Evolutionary conservation across 176 grass and related monocot genomes (phyloP), one percentile per base, ranked within the genome.

Genomic region (Rhipidocladum racemiflorum): DNA sequence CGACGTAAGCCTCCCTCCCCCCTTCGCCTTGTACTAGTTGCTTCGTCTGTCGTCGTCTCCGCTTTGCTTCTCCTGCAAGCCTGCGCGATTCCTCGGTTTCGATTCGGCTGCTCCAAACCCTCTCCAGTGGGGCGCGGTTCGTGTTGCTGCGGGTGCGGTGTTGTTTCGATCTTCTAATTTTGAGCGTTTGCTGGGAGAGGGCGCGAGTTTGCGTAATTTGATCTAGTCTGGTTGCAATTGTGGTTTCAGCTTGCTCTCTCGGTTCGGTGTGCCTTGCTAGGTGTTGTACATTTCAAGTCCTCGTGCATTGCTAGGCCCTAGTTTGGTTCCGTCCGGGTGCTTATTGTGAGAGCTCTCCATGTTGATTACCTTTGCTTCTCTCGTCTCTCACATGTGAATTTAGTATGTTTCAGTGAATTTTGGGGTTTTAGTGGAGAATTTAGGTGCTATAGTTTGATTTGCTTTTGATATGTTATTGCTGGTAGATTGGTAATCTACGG

Each of bases 1-100:
- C 59, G 95, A 97, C 69, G 95, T 97, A 91, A 92, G 87, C 11
- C 2, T 71, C 55, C 34, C 21, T 55, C 7, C 2, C n/a, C 61
- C 61, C 1, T 7, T 8, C 50, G 57, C 21, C 7, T 46, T 2
- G 10, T 30, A 45, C 44, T 72, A 23, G 10, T 7, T 27, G 1
- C 40, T 20, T 40, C 12, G 1, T 6, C n/a, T 55, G 12, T 84
- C 53, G 13, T 63, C 1, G 36, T 71, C 85, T 39, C 65, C 54
- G 80, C 83, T 80, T 87, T 90, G 74, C 74, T 84, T 85, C 80
- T 63, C 60, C 83, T 86, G 44, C 68, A 85, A 85, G 77, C 29
- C 27, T 85, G 34, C 43, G 45, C 42, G 51, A 72, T 84, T 46
- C 71, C 81, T 29, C 46, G 39, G 68, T 1, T 40, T 59, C 76